Evolutionary conservation across 345 rosid genomes (phyloP).

Genomic region (Sisymbrium altissimum): DNA sequence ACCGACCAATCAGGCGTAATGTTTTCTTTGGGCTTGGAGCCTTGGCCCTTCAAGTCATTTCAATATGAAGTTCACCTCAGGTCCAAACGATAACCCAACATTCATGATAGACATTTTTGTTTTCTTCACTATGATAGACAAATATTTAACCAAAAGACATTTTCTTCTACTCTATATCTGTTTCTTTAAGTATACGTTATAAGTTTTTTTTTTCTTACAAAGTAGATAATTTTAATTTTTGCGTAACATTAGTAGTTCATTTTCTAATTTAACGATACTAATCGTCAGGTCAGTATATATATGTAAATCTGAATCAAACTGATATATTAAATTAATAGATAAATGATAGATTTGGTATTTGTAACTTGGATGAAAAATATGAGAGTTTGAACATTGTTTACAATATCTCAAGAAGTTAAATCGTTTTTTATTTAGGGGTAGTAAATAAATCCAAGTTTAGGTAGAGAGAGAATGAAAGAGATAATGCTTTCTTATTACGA

Average conservation of each 20-base stretch:
- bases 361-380: not conserved
- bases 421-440: not conserved
- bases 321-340: not conserved
- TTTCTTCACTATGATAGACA: not conserved
- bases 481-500: conserved; percentile 34
- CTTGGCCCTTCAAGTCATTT: not conserved
- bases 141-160: not conserved
- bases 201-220: no score
- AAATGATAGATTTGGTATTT: not conserved
- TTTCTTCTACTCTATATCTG: not conserved
- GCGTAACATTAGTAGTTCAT: not conserved
- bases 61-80: not conserved
- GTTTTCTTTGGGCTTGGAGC: not conserved
- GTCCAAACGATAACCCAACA: conserved; percentile 2
- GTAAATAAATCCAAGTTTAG: not conserved
- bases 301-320: no score
- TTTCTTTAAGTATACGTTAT: conserved; percentile 8
- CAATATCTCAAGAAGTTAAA: not conserved
- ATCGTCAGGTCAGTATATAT: not conserved
- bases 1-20: not conserved
- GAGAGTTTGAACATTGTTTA: not conserved
- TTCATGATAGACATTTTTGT: not conserved
- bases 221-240: no score
- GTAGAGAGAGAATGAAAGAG: conserved; percentile 9
- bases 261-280: not conserved